Conservation (phyloP, 805 yeast species). For the Teunomyces aglyptinius region DNA sequence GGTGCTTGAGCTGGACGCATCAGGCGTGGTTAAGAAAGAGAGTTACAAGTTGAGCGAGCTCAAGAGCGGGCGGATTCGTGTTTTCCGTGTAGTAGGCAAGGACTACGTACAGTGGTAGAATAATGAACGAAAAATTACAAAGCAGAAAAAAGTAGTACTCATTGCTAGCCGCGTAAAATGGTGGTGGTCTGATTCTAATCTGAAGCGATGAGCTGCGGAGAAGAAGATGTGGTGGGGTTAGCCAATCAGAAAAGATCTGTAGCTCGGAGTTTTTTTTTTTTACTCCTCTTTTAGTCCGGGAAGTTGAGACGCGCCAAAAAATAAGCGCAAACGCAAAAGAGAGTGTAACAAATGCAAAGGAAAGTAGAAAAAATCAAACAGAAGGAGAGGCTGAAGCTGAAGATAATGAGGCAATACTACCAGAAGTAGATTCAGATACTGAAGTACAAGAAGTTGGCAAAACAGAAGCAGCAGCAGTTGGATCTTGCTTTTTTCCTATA, state of each 20-base stretch:
- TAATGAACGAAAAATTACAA: background rate
- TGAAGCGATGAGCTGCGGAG: background rate
- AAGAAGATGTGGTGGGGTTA: background rate
- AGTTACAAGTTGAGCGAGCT: constrained; percentile 70
- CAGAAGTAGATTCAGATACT: too few species aligned
- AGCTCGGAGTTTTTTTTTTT: background rate
- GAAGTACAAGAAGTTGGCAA: too few species aligned
- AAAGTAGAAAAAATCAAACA: background rate
- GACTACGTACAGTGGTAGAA: constrained; percentile 68
- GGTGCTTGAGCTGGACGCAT: constrained; percentile 56
- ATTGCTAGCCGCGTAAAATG: background rate
- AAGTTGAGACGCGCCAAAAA: background rate
- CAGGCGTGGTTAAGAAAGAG: constrained; percentile 55
- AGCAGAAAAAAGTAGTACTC: background rate
- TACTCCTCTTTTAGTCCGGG: constrained; percentile 1
- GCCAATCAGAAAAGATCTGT: background rate
- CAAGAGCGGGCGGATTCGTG: constrained; percentile 74
- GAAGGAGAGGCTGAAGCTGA: too few species aligned
- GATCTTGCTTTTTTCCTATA: too few species aligned
- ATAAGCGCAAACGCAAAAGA: background rate
- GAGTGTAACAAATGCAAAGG: background rate
- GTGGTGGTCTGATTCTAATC: background rate
- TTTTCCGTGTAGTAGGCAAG: constrained; percentile 76
- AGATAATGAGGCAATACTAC: too few species aligned
- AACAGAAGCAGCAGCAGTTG: too few species aligned